phyloP scores from a whole-genome alignment of 2,329 filamentous ascomycete species.

The Alternaria solani region DNA sequence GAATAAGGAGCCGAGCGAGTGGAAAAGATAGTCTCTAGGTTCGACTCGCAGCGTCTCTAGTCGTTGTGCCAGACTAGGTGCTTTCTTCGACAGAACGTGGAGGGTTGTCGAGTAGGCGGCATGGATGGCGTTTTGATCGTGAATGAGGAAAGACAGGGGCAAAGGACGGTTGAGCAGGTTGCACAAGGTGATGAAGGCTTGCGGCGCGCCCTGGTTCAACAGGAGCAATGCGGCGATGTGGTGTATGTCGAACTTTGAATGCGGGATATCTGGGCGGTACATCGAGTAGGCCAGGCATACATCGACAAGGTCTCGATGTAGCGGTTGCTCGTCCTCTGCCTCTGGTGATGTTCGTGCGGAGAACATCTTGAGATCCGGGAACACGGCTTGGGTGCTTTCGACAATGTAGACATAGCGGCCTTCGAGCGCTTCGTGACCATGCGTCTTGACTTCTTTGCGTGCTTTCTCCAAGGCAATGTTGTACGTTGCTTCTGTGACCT shows the following conservation, averaged over 20 bases:
- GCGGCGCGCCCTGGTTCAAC: constrained; percentile 71
- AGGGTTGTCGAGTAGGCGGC: constrained; percentile 75
- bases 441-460: constrained; percentile 62
- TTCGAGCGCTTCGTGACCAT: constrained; percentile 57
- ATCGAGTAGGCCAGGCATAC: constrained; percentile 81
- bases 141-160: constrained; percentile 77
- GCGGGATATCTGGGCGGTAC: constrained; percentile 84
- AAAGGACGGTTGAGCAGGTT: constrained; percentile 81
- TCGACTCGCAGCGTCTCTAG: constrained; percentile 57
- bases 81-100: constrained; percentile 71
- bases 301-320: constrained; percentile 73
- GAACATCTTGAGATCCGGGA: constrained; percentile 77
- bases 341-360: constrained; percentile 52
- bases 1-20: constrained; percentile 71
- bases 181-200: constrained; percentile 74
- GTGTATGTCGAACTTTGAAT: constrained; percentile 73
- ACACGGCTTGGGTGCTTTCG: constrained; percentile 70
- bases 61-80: constrained; percentile 69
- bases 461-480: constrained; percentile 74
- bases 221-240: constrained; percentile 77
- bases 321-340: constrained; percentile 62
- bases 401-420: constrained; percentile 40
- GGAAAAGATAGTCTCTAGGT: constrained; percentile 62
- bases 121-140: constrained; percentile 72
- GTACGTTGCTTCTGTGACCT: constrained; percentile 72